Evolutionary conservation across 2,329 filamentous ascomycete genomes (phyloP).

Genomic region (Colletotrichum cuscutae): DNA sequence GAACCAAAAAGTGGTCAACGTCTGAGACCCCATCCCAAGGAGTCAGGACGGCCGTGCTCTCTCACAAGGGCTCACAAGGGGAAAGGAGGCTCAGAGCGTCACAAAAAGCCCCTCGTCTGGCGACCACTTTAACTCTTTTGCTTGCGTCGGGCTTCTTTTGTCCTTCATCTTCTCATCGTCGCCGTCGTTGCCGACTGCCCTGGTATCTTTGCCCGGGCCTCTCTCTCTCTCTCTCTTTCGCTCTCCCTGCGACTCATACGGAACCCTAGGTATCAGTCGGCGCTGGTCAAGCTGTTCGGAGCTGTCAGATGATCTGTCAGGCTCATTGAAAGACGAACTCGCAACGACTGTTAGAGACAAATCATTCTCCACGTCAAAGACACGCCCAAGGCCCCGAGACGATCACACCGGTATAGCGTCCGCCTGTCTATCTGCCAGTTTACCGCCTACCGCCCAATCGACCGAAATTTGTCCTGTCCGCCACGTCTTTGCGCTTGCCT

Average conservation of each 20-base stretch:
- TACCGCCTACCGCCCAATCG: conserved; percentile 3
- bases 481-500: conserved; percentile 12
- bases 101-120: conserved; percentile 32
- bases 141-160: conserved; percentile 1
- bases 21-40: conserved; percentile 22
- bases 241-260: background rate
- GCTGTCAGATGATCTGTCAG: conserved; percentile 23
- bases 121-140: background rate
- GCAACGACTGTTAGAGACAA: conserved; percentile 11
- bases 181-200: conserved; percentile 4
- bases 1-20: conserved; percentile 31
- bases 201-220: conserved; percentile 2
- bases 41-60: conserved; percentile 19
- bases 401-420: conserved; percentile 27
- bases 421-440: background rate
- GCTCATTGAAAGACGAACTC: conserved; percentile 5
- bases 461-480: conserved; percentile 14
- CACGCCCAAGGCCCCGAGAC: conserved; percentile 7
- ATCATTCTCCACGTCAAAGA: conserved; percentile 14
- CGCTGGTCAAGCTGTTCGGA: conserved; percentile 17
- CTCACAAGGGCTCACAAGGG: conserved; percentile 7
- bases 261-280: background rate
- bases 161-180: conserved; percentile 13
- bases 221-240: background rate
- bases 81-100: conserved; percentile 30